Percentiles rank a stretch among this genome's conserved stretches.
These are phyloP conservation scores for Brachypodium distachyon DNA, from an alignment of 202 grass and related monocot species.

Conservation along the genomic window DNA sequence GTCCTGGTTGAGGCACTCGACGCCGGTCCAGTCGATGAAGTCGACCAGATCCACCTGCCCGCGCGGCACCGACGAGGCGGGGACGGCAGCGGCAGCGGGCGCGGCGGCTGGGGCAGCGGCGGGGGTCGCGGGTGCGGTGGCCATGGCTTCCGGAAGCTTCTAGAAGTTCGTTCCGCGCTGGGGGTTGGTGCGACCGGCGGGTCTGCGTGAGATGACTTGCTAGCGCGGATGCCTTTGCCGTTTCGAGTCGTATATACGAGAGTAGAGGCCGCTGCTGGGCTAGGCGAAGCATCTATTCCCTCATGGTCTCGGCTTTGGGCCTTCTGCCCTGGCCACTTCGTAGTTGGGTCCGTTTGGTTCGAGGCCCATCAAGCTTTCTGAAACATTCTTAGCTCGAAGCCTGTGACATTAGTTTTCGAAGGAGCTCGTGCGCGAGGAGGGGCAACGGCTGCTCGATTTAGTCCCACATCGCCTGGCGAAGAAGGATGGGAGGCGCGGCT, in stretches of 20 bases:
- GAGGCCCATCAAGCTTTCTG: neutral
- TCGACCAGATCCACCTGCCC: constrained; percentile 94
- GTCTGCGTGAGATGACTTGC: neutral
- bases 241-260: too few species aligned
- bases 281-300: too few species aligned
- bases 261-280: too few species aligned
- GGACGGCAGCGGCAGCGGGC: neutral
- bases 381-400: neutral
- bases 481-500: neutral
- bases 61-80: constrained; percentile 24
- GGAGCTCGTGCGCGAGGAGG: neutral
- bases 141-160: constrained; percentile 34
- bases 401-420: too few species aligned
- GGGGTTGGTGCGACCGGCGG: too few species aligned
- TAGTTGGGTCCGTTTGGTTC: too few species aligned
- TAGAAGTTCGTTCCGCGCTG: constrained; percentile 25
- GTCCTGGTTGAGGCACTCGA: constrained; percentile 97
- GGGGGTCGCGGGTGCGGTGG: constrained; percentile 2
- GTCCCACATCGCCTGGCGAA: neutral
- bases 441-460: neutral
- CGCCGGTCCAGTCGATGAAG: constrained; percentile 94
- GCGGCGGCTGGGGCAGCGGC: neutral
- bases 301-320: too few species aligned
- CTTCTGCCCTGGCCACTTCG: too few species aligned
- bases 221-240: neutral